phyloP scores from a whole-genome alignment of 345 rosid genomes.

The Bruguiera sexangula region DNA sequence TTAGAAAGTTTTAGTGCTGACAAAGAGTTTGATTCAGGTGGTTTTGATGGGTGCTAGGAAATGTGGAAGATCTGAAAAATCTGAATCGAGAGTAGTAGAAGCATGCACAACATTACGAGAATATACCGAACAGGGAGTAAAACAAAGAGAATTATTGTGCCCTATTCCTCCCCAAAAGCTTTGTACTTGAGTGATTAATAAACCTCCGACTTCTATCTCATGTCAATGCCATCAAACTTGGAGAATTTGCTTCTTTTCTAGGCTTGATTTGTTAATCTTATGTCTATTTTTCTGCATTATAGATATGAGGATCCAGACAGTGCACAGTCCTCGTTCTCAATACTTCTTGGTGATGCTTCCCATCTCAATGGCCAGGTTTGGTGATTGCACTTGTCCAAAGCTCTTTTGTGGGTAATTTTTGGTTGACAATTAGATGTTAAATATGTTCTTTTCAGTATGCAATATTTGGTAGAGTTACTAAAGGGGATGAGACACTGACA shows the following conservation, averaged over 20 bases:
- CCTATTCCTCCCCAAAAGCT: no score
- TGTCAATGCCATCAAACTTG: no score
- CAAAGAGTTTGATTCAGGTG: no score
- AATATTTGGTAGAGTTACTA: slow-evolving; percentile 90
- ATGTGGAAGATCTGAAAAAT: no score
- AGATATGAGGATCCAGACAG: slow-evolving; percentile 88
- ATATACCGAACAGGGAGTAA: no score
- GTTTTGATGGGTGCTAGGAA: no score
- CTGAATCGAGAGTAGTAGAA: no score
- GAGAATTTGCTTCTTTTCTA: background rate
- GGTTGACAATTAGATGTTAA: slow-evolving; percentile 8
- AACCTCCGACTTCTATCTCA: no score
- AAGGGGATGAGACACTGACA: slow-evolving; percentile 84
- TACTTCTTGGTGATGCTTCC: slow-evolving; percentile 91
- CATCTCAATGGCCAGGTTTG: slow-evolving; percentile 90
- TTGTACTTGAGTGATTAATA: no score
- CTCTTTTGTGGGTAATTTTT: slow-evolving; percentile 5
- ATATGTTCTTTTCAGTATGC: slow-evolving; percentile 61
- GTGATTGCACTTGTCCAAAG: slow-evolving; percentile 11
- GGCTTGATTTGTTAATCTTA: background rate
- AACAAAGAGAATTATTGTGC: no score
- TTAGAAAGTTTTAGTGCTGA: no score
- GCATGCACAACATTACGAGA: no score
- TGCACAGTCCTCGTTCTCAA: slow-evolving; percentile 88
- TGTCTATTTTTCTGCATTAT: slow-evolving; percentile 14